Evolutionary conservation across 768 basidiomycete species (phyloP).

Genomic region (Amanita rubescens): DNA sequence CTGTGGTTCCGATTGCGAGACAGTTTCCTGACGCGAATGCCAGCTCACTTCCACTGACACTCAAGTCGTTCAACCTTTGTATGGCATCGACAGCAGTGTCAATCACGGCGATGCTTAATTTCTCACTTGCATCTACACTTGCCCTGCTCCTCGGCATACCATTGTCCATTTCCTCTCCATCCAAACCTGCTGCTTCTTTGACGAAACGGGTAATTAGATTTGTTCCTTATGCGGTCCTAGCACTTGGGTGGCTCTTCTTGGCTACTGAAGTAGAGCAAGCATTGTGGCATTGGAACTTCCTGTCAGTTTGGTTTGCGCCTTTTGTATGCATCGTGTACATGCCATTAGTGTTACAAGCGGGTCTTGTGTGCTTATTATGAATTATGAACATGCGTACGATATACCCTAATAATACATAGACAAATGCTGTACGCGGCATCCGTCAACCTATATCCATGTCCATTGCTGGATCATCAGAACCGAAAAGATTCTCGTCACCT

Average conservation of each 20-base stretch:
- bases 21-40: slow-evolving; percentile 17
- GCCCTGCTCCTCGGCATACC: slow-evolving; percentile 61
- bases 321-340: slow-evolving; percentile 74
- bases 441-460: slow-evolving; percentile 29
- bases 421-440: not conserved
- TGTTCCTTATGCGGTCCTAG: slow-evolving; percentile 37
- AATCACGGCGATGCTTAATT: slow-evolving; percentile 84
- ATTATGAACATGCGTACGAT: slow-evolving; percentile 1
- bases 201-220: slow-evolving; percentile 22
- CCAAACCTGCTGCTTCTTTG: slow-evolving; percentile 14
- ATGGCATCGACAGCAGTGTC: slow-evolving; percentile 81
- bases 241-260: slow-evolving; percentile 51
- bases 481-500: slow-evolving; percentile 37
- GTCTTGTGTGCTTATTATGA: slow-evolving; percentile 39
- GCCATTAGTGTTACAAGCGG: slow-evolving; percentile 68
- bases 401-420: not conserved
- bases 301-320: slow-evolving; percentile 79
- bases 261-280: slow-evolving; percentile 40
- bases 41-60: slow-evolving; percentile 38
- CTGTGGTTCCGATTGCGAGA: slow-evolving; percentile 17
- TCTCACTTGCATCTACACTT: slow-evolving; percentile 76
- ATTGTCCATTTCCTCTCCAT: slow-evolving; percentile 36
- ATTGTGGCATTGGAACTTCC: slow-evolving; percentile 71
- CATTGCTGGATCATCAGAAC: slow-evolving; percentile 34
- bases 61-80: slow-evolving; percentile 76